Base-by-base conservation (phyloP, 352 stramenopile species). In the Globisporangium cylindrosporum region DNA sequence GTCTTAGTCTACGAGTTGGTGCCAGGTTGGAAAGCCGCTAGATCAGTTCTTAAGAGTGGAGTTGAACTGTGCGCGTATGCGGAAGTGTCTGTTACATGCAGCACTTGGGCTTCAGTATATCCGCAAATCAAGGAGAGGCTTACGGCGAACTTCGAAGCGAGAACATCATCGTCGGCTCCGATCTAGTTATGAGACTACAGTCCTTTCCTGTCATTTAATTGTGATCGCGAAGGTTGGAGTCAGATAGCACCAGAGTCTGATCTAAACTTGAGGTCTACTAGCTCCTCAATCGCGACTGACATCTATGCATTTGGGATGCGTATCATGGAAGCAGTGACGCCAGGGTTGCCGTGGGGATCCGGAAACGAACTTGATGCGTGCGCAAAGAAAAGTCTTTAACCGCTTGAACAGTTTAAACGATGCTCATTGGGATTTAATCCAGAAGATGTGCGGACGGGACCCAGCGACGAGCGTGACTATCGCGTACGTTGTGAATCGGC, bases 221-320 rank as follows among this genome's bases (percentile, higher is more conserved):
- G 27, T 4, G 27, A 32, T 6, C 27, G 27, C 2, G 3, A 32
- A 32, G 27, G 27, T 32, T 32, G 27, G 27, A 32, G 27, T 32
- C 27, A 32, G 27, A 32, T 32, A 3, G 27, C 3, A 32, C 27
- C 27, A 32, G 27, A 32, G 27, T 32, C 2, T 32, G 27, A 6
- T 32, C 27, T 32, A 32, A 32, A 32, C 27, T 32, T 32, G 27
- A 32, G 27, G 27, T 32, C 27, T 4, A 32, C 27, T 32, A 32
- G 27, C 27, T 4, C 27, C 27, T 32, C 27, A 32, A 6, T 4
- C 27, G 27, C 3, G 27, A 32, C 27, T 6, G 67, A 79, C 20
- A 36, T 76, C 27, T 79, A 74, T 18, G 73, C 73, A 25, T 73
- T 76, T n/a, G 71, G 62, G 0, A 76, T 76, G 62, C 69, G 62